Base-by-base conservation (phyloP, 2,329 filamentous ascomycete species). In the Ambrosiella xylebori region DNA sequence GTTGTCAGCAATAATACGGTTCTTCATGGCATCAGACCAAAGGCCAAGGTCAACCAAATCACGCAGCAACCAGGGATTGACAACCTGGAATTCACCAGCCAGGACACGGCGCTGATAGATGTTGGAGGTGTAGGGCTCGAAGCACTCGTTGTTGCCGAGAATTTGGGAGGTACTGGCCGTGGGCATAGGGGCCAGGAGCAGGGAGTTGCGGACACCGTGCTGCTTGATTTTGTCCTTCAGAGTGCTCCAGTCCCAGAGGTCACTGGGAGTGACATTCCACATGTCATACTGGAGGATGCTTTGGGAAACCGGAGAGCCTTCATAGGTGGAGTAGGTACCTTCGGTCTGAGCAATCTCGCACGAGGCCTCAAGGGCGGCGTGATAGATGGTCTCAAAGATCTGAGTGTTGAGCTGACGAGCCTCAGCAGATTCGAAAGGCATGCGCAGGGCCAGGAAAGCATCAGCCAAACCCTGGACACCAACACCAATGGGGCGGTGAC, bases 21-120 rank as follows among this genome's bases (percentile, higher is more conserved):
- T 98, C 84, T 98, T 98, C 93, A 98, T 98, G 75, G 89, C 88
- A 73, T 98, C 91, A 53, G 91, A 96, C 93, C 93, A 98, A 50
- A 98, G 79, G 61, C 93, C 93, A 76, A 96, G 87, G 68, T 98
- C 93, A 64, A 98, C 93, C 37, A 98, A 82, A 67, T 98, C 93
- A 78, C 95, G 96, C 61, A 98, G 82, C 62, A 98, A 75, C 93
- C 93, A 98, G 56, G 93, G 93, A 77, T 98, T 98, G 71, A 98
- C 93, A 57, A 98, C 88, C 75, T 98, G 93, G 82, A 98, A 98
- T 72, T 98, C 93, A 66, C 93, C 93, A 64, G 93, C 93, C 65
- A 98, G 78, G 59, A 98, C 93, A 78, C 93, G 91, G 63, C 93
- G 91, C 65, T 91, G 95, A 78, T 98, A 98, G 71, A 98, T 98